Base-by-base conservation (phyloP, 164 flowering plant genomes). In the Umbellularia californica region DNA sequence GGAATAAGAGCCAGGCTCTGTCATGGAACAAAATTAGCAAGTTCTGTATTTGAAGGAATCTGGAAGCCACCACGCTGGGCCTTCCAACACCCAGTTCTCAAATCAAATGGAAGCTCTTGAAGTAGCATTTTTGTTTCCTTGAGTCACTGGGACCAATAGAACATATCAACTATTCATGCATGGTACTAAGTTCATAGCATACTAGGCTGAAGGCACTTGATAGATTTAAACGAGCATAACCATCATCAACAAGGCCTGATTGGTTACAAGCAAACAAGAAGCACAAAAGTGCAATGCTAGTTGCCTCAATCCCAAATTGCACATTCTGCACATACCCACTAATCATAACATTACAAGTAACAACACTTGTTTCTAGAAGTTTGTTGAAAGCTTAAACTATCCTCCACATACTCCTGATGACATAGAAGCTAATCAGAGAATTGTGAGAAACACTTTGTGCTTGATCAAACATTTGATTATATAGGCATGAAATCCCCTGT, bases 31-130 rank as follows among this genome's bases (percentile, higher is more conserved):
- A 17, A 5, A 20, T 60, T 6, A 22, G 64, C n/a, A 6, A 60
- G 64, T 58, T 60, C 9, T 35, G 47, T 35, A 68, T 89, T 90
- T 14, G 87, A 85, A 71, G 90, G 93, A 9, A 84, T 87, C 73
- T 84, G 92, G 76, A 93, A 90, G 41, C 94, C 97, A 23, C 90
- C 89, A 28, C 90, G 93, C 78, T 90, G 75, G 65, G 78, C 89
- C 81, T 92, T 90, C 97, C 94, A 92, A 76, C 90, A 89, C 74
- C 92, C 97, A 70, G 90, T 79, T 63, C 97, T 92, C 1, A 92
- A 91, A 71, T 85, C 81, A 68, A 89, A 87, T 20, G 94, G 47
- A 35, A 35, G 10, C 47, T 35, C 47, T 35, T 7, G 10, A 35
- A 7, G 47, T 35, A 6, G 47, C 47, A 35, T 35, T 28, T 71